Evolutionary conservation across 768 basidiomycete species (phyloP).

Genomic region (Boletus edulis): DNA sequence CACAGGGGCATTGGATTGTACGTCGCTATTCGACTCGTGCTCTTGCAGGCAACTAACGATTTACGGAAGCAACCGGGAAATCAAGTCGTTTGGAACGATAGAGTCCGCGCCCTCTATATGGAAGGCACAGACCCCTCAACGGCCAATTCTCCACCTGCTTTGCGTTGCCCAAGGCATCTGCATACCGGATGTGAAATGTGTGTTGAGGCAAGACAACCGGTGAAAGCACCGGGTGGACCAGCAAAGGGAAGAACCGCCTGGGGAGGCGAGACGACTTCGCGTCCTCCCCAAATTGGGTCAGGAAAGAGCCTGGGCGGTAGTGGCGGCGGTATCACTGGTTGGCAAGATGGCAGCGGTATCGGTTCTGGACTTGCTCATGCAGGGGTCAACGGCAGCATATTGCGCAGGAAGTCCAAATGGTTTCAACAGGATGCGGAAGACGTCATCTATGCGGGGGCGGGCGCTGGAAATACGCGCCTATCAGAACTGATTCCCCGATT

Average conservation of each 20-base stretch:
- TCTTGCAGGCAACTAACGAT: background rate
- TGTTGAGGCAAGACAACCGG: constrained; percentile 51
- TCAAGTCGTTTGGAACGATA: constrained; percentile 34
- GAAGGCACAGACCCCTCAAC: constrained; percentile 61
- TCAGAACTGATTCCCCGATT: constrained; percentile 69
- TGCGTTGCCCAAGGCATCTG: constrained; percentile 72
- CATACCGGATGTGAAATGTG: constrained; percentile 76
- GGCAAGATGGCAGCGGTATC: constrained; percentile 73
- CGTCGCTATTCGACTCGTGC: background rate
- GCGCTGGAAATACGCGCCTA: constrained; percentile 61
- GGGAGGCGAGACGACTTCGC: constrained; percentile 26
- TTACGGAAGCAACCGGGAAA: constrained; percentile 10
- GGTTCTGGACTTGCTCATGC: constrained; percentile 66
- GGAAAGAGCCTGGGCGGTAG: constrained; percentile 28
- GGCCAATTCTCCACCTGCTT: constrained; percentile 57
- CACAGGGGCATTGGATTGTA: constrained; percentile 12
- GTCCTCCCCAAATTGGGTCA: constrained; percentile 18
- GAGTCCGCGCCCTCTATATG: constrained; percentile 51
- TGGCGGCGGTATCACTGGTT: constrained; percentile 60
- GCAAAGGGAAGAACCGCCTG: constrained; percentile 23
- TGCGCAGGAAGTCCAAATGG: constrained; percentile 49
- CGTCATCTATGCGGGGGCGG: constrained; percentile 30
- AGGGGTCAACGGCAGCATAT: constrained; percentile 51
- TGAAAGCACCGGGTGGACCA: constrained; percentile 27
- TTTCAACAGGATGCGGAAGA: constrained; percentile 20